These are phyloP conservation scores for Yamadazyma triangularis DNA, from an alignment of 1,139 yeast genomes.

Conservation along the genomic window DNA sequence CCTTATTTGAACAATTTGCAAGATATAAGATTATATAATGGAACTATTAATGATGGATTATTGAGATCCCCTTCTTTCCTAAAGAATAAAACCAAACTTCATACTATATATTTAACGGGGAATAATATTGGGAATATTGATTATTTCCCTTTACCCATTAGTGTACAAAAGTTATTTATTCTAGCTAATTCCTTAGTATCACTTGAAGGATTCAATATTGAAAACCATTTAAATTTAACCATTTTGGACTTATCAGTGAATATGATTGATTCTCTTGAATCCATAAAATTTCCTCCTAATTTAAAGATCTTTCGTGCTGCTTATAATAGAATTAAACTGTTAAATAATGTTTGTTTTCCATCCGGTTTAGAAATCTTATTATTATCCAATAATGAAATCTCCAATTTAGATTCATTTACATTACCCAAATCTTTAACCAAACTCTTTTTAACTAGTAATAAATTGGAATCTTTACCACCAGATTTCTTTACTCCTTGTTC, in stretches of 20 bases:
- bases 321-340: conserved; percentile 13
- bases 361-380: conserved; percentile 12
- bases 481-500: conserved; percentile 11
- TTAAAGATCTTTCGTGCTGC: conserved; percentile 12
- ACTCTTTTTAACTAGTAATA: conserved; percentile 15
- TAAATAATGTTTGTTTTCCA: conserved; percentile 13
- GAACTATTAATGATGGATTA: conserved; percentile 12
- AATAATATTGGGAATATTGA: conserved; percentile 15
- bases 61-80: conserved; percentile 6
- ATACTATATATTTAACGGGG: conserved; percentile 16
- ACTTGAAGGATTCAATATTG: too few relatives aligned
- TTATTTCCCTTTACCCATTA: conserved; percentile 11
- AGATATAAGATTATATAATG: conserved; percentile 17
- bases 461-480: conserved; percentile 12
- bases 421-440: conserved; percentile 14
- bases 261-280: conserved; percentile 12
- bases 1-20: conserved; percentile 10
- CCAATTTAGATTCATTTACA: conserved; percentile 8
- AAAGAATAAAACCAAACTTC: conserved; percentile 7
- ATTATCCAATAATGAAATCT: conserved; percentile 14
- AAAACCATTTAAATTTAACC: conserved; percentile 7
- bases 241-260: conserved; percentile 15
- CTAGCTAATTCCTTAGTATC: not conserved
- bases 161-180: conserved; percentile 7
- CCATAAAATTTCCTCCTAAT: conserved; percentile 12